These are phyloP conservation scores for Alternaria arborescens DNA, from an alignment of 2,329 filamentous ascomycete species.

Conservation along the genomic window DNA sequence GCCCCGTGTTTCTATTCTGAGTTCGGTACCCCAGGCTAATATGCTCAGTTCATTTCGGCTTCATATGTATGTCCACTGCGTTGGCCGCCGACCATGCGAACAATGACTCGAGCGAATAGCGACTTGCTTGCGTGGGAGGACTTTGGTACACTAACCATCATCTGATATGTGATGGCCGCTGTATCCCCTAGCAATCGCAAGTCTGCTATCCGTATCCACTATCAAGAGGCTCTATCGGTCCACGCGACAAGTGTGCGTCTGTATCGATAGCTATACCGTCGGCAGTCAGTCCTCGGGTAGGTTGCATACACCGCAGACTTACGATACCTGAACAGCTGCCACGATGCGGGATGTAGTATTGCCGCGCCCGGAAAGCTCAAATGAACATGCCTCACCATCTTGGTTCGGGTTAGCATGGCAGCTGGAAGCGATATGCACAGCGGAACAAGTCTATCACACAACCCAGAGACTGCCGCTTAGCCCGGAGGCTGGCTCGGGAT, in stretches of 20 bases:
- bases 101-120: constrained; percentile 22
- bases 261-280: not conserved
- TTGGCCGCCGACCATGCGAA: constrained; percentile 26
- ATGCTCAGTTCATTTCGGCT: constrained; percentile 41
- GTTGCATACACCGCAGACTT: constrained; percentile 17
- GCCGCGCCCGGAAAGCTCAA: constrained; percentile 21
- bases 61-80: constrained; percentile 37
- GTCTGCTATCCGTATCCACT: constrained; percentile 12
- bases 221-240: constrained; percentile 6
- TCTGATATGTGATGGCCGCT: constrained; percentile 19
- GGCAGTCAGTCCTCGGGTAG: constrained; percentile 17
- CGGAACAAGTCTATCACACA: constrained; percentile 22
- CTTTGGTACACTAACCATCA: constrained; percentile 15
- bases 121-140: constrained; percentile 15
- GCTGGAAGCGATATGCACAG: constrained; percentile 16
- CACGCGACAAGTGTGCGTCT: constrained; percentile 5
- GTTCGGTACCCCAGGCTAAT: constrained; percentile 36
- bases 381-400: constrained; percentile 23
- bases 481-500: constrained; percentile 21
- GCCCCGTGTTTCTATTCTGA: constrained; percentile 44
- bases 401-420: constrained; percentile 18
- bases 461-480: constrained; percentile 27
- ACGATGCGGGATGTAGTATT: constrained; percentile 22
- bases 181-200: not conserved
- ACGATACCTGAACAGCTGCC: constrained; percentile 16